Evolutionary conservation across 345 rosid genomes (phyloP).

Genomic region (Sisymbrium altissimum): DNA sequence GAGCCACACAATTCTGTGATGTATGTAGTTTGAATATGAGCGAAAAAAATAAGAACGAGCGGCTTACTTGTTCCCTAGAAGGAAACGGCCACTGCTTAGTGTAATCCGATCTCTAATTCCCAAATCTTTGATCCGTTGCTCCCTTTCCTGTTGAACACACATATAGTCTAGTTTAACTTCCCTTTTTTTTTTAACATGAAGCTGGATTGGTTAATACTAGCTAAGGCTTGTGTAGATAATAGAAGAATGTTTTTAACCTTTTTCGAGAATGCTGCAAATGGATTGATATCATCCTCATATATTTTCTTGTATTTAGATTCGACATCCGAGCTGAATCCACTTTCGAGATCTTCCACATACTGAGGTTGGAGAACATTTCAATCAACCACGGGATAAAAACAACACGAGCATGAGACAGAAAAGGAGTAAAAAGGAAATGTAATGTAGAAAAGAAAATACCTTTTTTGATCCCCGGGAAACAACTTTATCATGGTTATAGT

Average conservation of each 20-base stretch:
- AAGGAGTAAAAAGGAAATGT: background rate
- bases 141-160: conserved; percentile 64
- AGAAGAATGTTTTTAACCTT: conserved; percentile 44
- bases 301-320: conserved; percentile 99
- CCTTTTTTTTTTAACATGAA: background rate
- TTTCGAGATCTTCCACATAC: conserved; percentile 85
- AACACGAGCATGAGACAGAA: background rate
- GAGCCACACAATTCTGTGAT: background rate
- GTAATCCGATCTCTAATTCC: conserved; percentile 96
- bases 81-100: conserved; percentile 88
- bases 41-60: background rate
- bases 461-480: conserved; percentile 93
- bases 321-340: conserved; percentile 88
- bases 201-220: background rate
- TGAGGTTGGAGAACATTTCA: conserved; percentile 29
- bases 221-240: background rate
- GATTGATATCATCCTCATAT: conserved; percentile 95
- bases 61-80: conserved; percentile 87
- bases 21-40: background rate
- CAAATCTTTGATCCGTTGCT: conserved; percentile 91
- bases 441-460: conserved; percentile 35
- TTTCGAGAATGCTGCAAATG: conserved; percentile 96
- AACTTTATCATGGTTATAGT: conserved; percentile 90
- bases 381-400: conserved; percentile 2
- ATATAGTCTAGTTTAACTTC: background rate